Evolutionary conservation across 768 basidiomycete species (phyloP).

Genomic region (Naganishia friedmannii): DNA sequence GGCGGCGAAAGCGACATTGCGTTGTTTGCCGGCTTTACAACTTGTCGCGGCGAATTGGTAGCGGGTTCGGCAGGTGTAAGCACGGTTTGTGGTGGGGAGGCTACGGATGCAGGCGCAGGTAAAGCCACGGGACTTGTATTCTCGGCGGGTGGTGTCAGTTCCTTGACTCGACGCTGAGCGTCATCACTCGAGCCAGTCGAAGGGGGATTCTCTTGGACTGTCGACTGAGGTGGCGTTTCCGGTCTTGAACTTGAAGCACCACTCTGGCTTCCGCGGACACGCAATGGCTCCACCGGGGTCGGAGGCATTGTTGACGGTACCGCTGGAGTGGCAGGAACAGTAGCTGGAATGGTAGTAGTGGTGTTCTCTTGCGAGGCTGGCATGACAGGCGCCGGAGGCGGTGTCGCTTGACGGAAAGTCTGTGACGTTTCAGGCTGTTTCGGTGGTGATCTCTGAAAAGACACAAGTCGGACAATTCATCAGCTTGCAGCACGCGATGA

Average conservation of each 20-base stretch:
- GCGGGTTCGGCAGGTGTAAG: not conserved
- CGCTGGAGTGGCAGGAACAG: not conserved
- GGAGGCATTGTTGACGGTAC: not conserved
- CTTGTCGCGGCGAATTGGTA: not conserved
- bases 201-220: not conserved
- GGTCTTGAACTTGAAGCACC: not conserved
- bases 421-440: not conserved
- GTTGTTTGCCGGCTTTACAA: not conserved
- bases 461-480: not conserved
- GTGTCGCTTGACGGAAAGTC: not conserved
- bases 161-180: not conserved
- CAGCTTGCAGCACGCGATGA: not conserved
- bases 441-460: not conserved
- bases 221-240: not conserved
- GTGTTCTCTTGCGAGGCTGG: not conserved
- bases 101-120: not conserved
- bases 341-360: not conserved
- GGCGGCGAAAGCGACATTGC: slow-evolving; percentile 10
- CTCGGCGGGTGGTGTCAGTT: not conserved
- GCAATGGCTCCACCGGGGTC: not conserved
- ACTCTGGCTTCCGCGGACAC: slow-evolving; percentile 10
- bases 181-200: not conserved
- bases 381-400: not conserved
- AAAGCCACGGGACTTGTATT: not conserved
- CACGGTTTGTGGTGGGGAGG: not conserved